These are phyloP conservation scores for Trichoderma harzianum DNA, from an alignment of 2,329 filamentous ascomycete genomes.

Conservation along the genomic window DNA sequence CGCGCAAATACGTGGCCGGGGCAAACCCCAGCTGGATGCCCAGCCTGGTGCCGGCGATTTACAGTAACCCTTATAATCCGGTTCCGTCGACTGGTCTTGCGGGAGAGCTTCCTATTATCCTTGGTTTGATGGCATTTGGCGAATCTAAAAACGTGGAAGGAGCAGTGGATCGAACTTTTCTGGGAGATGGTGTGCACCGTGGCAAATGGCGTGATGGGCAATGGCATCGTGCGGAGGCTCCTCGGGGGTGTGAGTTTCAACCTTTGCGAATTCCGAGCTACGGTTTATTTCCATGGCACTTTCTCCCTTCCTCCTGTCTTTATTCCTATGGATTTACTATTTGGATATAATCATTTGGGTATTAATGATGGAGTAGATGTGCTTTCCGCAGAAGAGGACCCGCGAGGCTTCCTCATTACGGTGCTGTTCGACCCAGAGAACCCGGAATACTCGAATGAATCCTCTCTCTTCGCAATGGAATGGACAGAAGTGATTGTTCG, in stretches of 20 bases:
- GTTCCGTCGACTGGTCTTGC: conserved; percentile 33
- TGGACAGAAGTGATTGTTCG: conserved; percentile 26
- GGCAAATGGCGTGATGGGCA: conserved; percentile 26
- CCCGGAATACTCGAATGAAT: conserved; percentile 25
- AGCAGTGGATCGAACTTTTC: conserved; percentile 25
- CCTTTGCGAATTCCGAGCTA: neutral
- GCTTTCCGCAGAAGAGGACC: conserved; percentile 20
- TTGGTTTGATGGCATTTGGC: conserved; percentile 40
- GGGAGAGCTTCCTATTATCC: conserved; percentile 37
- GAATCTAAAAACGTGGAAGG: neutral
- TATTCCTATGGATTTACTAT: neutral
- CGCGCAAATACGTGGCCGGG: conserved; percentile 32
- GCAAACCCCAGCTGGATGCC: conserved; percentile 38
- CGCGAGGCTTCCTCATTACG: conserved; percentile 34
- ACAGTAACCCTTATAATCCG: conserved; percentile 22
- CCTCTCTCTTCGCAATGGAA: conserved; percentile 28
- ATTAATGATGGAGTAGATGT: neutral
- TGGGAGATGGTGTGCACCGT: neutral
- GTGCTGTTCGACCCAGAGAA: conserved; percentile 34
- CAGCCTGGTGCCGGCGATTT: conserved; percentile 33
- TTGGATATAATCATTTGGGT: neutral
- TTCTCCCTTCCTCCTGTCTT: no score
- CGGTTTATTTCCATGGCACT: no score
- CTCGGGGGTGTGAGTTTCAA: conserved; percentile 28
- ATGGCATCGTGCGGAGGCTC: conserved; percentile 25